Percentiles rank a stretch among this genome's conserved stretches.
These are phyloP conservation scores for Trichocladium antarcticum DNA, from an alignment of 495 filamentous ascomycete genomes.

Conservation along the genomic window DNA sequence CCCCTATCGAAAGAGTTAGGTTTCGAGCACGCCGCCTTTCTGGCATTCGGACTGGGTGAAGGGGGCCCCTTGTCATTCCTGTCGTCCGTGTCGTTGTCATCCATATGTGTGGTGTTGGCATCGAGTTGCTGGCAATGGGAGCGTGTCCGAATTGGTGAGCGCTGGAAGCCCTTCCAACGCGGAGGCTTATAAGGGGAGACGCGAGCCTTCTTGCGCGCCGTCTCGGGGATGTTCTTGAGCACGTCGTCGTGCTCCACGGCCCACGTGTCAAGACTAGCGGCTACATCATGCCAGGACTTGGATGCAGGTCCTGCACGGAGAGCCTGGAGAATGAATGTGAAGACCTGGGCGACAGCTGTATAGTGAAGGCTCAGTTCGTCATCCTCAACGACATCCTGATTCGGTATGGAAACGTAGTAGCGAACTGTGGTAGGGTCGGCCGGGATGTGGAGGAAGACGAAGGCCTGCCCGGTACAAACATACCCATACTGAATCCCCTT, in stretches of 20 bases:
- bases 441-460: slow-evolving; percentile 39
- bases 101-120: background rate
- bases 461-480: slow-evolving; percentile 36
- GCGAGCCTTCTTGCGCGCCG: slow-evolving; percentile 20
- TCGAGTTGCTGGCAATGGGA: slow-evolving; percentile 11
- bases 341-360: slow-evolving; percentile 37
- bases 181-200: slow-evolving; percentile 21
- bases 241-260: slow-evolving; percentile 30
- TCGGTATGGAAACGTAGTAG: slow-evolving; percentile 31
- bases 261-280: slow-evolving; percentile 25
- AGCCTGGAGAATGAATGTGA: slow-evolving; percentile 38
- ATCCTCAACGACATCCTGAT: slow-evolving; percentile 27
- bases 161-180: slow-evolving; percentile 19
- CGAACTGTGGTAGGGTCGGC: slow-evolving; percentile 31
- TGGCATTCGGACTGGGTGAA: slow-evolving; percentile 13
- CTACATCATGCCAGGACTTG: slow-evolving; percentile 32
- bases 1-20: too few species aligned
- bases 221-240: slow-evolving; percentile 22
- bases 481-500: slow-evolving; percentile 35
- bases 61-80: too few species aligned
- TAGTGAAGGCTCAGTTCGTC: slow-evolving; percentile 27
- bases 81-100: slow-evolving; percentile 13
- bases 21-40: slow-evolving; percentile 3
- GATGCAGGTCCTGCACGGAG: slow-evolving; percentile 26
- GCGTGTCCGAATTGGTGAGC: slow-evolving; percentile 23